phyloP scores from a whole-genome alignment of 1,139 yeast genomes.

The Candida mesenterica region DNA sequence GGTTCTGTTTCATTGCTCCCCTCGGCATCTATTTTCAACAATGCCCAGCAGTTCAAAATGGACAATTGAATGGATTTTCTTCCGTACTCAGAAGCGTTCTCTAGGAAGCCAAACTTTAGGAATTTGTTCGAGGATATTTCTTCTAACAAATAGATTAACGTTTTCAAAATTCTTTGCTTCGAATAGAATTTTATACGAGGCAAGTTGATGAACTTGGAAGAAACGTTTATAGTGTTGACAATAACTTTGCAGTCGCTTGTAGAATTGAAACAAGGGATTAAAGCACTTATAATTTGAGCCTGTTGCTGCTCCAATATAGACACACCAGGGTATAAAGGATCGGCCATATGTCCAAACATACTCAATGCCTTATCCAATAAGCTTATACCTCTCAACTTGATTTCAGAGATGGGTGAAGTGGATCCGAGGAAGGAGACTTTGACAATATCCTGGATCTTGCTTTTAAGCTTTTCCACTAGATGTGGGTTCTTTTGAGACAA shows the following conservation, averaged over 20 bases:
- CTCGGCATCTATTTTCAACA: slow-evolving; percentile 53
- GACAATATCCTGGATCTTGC: slow-evolving; percentile 66
- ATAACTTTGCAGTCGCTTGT: slow-evolving; percentile 76
- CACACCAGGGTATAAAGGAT: slow-evolving; percentile 70
- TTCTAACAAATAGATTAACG: slow-evolving; percentile 67
- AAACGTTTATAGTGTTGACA: slow-evolving; percentile 73
- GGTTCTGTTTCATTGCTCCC: slow-evolving; percentile 30
- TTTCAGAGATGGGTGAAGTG: slow-evolving; percentile 61
- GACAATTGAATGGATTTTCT: slow-evolving; percentile 67
- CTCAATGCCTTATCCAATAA: slow-evolving; percentile 48
- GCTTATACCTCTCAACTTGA: slow-evolving; percentile 66
- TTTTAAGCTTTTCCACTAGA: slow-evolving; percentile 42
- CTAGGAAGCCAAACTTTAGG: slow-evolving; percentile 42
- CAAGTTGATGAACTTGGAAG: slow-evolving; percentile 67
- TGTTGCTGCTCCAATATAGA: slow-evolving; percentile 87
- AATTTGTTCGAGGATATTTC: slow-evolving; percentile 51
- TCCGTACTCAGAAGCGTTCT: slow-evolving; percentile 50
- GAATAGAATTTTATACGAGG: slow-evolving; percentile 48
- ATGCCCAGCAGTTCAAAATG: slow-evolving; percentile 87
- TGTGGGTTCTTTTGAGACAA: slow-evolving; percentile 40
- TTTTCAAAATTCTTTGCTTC: slow-evolving; percentile 61
- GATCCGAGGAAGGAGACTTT: slow-evolving; percentile 84
- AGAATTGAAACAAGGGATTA: slow-evolving; percentile 81
- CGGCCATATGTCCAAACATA: slow-evolving; percentile 56
- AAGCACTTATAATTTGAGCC: slow-evolving; percentile 88